Conservation (phyloP, 306 rosid genomes). For the Sophora flavescens region DNA sequence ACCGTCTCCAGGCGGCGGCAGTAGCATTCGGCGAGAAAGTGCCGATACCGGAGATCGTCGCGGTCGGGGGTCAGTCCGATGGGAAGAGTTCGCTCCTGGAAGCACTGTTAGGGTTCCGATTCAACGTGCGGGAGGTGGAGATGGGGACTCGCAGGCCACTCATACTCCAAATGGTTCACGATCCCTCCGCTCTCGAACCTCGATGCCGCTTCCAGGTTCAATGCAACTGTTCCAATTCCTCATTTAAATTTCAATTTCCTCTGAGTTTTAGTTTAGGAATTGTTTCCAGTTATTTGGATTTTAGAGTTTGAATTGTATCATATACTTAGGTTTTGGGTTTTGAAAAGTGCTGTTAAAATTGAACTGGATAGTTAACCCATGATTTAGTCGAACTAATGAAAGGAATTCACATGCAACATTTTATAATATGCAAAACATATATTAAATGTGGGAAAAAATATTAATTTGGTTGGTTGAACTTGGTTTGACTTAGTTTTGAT, state of each 20-base stretch:
- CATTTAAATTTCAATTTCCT: too few species aligned
- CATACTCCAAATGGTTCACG: conserved; percentile 93
- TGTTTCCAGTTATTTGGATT: too few species aligned
- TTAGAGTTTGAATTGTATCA: not conserved
- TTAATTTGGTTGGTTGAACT: too few species aligned
- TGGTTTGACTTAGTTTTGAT: too few species aligned
- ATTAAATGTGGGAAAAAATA: too few species aligned
- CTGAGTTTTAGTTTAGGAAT: too few species aligned
- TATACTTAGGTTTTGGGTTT: not conserved
- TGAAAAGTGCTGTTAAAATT: too few species aligned
- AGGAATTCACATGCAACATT: not conserved
- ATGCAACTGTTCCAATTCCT: not conserved
- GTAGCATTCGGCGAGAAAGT: conserved; percentile 95
- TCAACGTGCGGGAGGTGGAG: conserved; percentile 96
- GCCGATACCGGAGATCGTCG: conserved; percentile 93
- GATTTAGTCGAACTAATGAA: too few species aligned
- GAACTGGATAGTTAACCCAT: not conserved
- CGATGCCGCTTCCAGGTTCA: conserved; percentile 89
- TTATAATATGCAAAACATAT: too few species aligned
- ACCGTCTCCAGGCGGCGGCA: conserved; percentile 89
- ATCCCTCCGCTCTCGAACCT: conserved; percentile 85
- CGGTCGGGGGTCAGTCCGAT: conserved; percentile 90
- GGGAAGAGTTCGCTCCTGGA: conserved; percentile 94
- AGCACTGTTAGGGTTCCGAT: conserved; percentile 89
- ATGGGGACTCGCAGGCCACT: conserved; percentile 98